Percentiles rank a stretch among this genome's conserved stretches.
Conservation (phyloP, 176 grass and related monocot genomes). For the Carex myosuroides region DNA sequence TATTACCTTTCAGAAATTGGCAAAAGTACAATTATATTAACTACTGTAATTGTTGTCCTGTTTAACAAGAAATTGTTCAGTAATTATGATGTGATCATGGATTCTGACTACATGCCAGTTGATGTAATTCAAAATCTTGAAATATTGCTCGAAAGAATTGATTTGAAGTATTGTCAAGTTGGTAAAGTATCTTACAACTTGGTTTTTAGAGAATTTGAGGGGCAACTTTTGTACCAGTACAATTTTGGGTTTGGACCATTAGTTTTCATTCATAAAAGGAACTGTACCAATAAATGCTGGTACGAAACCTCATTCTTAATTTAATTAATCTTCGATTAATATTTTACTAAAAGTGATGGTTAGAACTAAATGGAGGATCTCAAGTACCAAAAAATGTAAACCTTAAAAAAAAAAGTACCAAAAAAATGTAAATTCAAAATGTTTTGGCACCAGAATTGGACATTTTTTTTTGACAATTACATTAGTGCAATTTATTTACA, state of each 20-base stretch:
- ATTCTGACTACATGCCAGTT: neutral
- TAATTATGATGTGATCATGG: neutral
- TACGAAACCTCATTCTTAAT: neutral
- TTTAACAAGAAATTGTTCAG: neutral
- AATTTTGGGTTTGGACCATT: neutral
- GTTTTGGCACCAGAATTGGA: neutral
- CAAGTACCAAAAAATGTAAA: neutral
- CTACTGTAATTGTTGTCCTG: neutral
- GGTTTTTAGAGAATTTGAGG: neutral
- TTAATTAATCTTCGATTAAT: neutral
- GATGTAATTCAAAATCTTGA: neutral
- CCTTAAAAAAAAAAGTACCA: neutral
- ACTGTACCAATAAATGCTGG: neutral
- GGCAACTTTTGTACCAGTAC: neutral
- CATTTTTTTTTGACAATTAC: neutral
- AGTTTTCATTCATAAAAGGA: neutral
- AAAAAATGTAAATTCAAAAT: neutral
- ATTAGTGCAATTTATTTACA: neutral
- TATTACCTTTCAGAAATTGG: neutral
- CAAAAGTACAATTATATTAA: neutral
- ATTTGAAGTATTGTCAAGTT: neutral
- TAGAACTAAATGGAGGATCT: neutral
- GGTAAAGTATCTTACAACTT: neutral
- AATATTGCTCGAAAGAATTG: neutral
- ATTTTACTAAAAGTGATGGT: neutral